Base-by-base conservation (phyloP, 2,329 filamentous ascomycete genomes). In the Beauveria caledonica region DNA sequence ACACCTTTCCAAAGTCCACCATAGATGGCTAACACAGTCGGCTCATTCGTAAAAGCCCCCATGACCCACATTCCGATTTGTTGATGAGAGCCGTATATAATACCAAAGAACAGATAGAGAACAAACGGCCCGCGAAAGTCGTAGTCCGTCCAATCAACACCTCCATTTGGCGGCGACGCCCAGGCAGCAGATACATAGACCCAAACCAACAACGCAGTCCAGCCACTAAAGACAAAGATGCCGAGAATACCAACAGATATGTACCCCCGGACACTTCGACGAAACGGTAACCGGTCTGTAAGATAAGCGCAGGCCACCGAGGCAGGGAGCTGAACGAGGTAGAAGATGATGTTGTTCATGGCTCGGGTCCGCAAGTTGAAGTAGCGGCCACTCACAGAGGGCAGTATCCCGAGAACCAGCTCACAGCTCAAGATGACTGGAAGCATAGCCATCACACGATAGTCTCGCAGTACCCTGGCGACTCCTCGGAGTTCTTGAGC, bases 371-470 rank as follows among this genome's bases (percentile, higher is more conserved):
- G 51, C 36, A 64, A 58, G 54, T 63, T 63, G 19, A 64, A 64
- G 60, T 64, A 64, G 33, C 59, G 58, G n/a, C 63, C 63, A 46
- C 62, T 64, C 21, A 64, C 33, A 33, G 58, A 62, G 23, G 58
- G 60, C 11, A 60, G 39, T 7, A 64, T 49, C 8, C 53, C 63
- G 23, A 64, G 59, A 13, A 49, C 58, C 17, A 64, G 50, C 54
- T 64, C 63, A 19, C 53, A 58, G 49, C 60, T 59, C 42, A 64
- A 64, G 48, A 64, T 64, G n/a, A 61, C 60, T n/a, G 60, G 62
- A 19, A 64, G 58, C 40, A 64, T 60, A 17, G 60, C 57, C 13
- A 64, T 36, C 17, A 64, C 57, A 25, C 62, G 60, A 53, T 51
- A 55, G 39, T 63, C 62, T 25, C 33, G 53, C 23, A 63, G 48